Evolutionary conservation across 192 early-diverging fungal genomes (phyloP).

Genomic region (Rhizophagus sp.): DNA sequence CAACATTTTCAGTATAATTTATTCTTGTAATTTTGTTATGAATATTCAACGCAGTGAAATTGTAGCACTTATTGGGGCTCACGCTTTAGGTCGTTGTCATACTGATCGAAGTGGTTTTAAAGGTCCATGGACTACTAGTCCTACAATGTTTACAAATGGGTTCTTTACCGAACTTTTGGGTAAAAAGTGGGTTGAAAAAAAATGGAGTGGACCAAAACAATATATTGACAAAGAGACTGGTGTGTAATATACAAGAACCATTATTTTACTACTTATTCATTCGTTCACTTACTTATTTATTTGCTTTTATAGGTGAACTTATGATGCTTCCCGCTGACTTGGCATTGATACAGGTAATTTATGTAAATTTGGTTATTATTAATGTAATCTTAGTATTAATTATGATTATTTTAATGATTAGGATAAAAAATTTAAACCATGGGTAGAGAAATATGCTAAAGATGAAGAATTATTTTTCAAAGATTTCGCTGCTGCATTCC

Average conservation of each 20-base stretch:
- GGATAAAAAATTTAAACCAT: slow-evolving; percentile 71
- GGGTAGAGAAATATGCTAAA: slow-evolving; percentile 85
- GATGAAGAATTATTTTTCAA: slow-evolving; percentile 84
- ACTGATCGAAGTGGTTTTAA: slow-evolving; percentile 73
- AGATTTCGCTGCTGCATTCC: slow-evolving; percentile 85
- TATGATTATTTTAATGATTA: slow-evolving; percentile 12
- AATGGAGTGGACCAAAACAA: slow-evolving; percentile 83
- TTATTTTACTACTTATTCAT: background rate
- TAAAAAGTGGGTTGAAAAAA: slow-evolving; percentile 79
- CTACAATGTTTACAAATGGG: slow-evolving; percentile 87
- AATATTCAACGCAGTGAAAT: slow-evolving; percentile 56
- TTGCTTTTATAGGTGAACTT: slow-evolving; percentile 41
- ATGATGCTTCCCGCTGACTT: slow-evolving; percentile 79
- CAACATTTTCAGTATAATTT: background rate
- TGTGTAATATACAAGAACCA: background rate
- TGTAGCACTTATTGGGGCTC: slow-evolving; percentile 76
- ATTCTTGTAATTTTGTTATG: background rate
- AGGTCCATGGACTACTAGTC: slow-evolving; percentile 88
- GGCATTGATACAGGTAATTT: slow-evolving; percentile 43
- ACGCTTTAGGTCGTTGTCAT: slow-evolving; percentile 80
- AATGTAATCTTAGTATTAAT: background rate
- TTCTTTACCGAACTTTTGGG: slow-evolving; percentile 80
- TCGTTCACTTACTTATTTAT: background rate
- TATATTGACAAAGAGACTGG: slow-evolving; percentile 77
- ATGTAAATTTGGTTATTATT: background rate